These are phyloP conservation scores for Mimosa bimucronata DNA, from an alignment of 306 rosid species.

Conservation along the genomic window DNA sequence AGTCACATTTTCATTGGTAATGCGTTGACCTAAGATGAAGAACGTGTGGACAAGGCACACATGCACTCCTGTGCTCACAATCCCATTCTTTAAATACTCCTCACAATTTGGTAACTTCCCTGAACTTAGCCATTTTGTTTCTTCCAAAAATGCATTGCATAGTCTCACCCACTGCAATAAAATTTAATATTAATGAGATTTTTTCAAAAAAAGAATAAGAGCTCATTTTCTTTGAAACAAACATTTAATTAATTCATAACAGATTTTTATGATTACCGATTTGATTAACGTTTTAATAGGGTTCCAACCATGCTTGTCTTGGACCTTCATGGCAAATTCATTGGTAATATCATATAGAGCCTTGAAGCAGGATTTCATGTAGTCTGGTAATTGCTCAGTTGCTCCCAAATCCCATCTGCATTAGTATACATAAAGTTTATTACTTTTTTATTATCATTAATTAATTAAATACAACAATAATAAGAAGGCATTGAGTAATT, in stretches of 20 bases:
- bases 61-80: slow-evolving; percentile 50
- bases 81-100: slow-evolving; percentile 45
- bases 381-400: slow-evolving; percentile 1
- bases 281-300: not conserved
- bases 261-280: slow-evolving; percentile 9
- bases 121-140: slow-evolving; percentile 43
- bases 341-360: slow-evolving; percentile 15
- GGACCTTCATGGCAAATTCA: not conserved
- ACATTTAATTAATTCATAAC: not conserved
- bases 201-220: not conserved
- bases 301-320: slow-evolving; percentile 6
- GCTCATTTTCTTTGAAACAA: not conserved
- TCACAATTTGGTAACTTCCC: slow-evolving; percentile 42
- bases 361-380: slow-evolving; percentile 16
- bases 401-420: slow-evolving; percentile 31
- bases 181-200: not conserved
- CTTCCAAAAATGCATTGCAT: slow-evolving; percentile 48
- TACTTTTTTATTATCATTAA: no score
- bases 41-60: slow-evolving; percentile 42
- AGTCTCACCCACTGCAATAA: slow-evolving; percentile 48
- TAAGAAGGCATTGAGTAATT: no score
- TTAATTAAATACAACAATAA: no score
- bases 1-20: slow-evolving; percentile 30
- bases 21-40: slow-evolving; percentile 42
- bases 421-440: not conserved